A percentile compares a stretch with the other conserved stretches of the same genome.
Evolutionary conservation across 2,329 filamentous ascomycete genomes (phyloP).

Genomic region (Xylariales sp.): DNA sequence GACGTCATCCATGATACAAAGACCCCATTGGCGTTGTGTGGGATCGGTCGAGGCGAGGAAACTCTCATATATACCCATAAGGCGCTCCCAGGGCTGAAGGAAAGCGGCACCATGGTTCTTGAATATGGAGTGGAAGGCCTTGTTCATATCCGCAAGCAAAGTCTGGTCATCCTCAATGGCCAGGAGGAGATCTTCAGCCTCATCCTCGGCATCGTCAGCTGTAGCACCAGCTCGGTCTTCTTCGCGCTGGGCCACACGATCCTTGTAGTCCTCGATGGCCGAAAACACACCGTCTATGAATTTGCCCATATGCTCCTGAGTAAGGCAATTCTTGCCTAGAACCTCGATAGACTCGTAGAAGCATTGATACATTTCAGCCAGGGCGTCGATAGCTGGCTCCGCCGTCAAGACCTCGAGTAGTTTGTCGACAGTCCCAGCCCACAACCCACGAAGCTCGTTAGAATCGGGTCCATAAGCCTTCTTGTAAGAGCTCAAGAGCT

Average conservation of each 20-base stretch:
- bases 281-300: conserved; percentile 90
- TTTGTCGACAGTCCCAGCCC: conserved; percentile 87
- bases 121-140: conserved; percentile 98
- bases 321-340: conserved; percentile 85
- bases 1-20: conserved; percentile 98
- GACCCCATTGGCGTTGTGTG: conserved; percentile 97
- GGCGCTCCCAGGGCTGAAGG: conserved; percentile 85
- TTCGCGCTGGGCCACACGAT: conserved; percentile 82
- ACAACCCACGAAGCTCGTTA: conserved; percentile 81
- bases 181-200: conserved; percentile 85
- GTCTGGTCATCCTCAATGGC: conserved; percentile 98
- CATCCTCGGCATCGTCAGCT: conserved; percentile 89
- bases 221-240: conserved; percentile 81
- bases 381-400: conserved; percentile 93
- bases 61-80: conserved; percentile 85
- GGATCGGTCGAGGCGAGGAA: conserved; percentile 86
- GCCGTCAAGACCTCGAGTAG: conserved; percentile 92
- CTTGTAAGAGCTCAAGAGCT: conserved; percentile 93
- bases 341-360: conserved; percentile 99
- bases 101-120: conserved; percentile 92
- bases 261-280: conserved; percentile 91
- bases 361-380: conserved; percentile 99
- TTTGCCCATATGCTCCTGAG: conserved; percentile 79
- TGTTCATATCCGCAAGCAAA: conserved; percentile 98
- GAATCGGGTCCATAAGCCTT: conserved; percentile 87